Conservation (phyloP, 306 rosid species). For the Albizia julibrissin region DNA sequence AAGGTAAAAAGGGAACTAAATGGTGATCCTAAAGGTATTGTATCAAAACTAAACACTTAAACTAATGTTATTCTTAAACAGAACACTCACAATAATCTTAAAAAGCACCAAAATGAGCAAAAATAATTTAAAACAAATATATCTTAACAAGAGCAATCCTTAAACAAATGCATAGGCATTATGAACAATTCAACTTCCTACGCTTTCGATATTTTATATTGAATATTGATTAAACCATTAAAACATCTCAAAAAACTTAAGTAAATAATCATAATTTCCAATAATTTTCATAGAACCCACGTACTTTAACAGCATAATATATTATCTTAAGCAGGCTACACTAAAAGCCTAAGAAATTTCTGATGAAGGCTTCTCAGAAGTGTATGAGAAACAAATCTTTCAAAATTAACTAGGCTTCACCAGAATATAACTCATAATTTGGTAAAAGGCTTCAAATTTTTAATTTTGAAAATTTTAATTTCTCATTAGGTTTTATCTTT, state of each 20-base stretch:
- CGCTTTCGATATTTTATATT: neutral
- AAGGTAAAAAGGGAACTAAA: neutral
- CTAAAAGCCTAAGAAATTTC: neutral
- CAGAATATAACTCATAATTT: neutral
- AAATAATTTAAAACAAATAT: neutral
- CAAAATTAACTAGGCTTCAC: neutral
- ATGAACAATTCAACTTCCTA: neutral
- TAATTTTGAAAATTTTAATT: neutral
- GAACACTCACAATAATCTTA: neutral
- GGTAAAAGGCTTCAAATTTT: neutral
- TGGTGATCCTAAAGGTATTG: neutral
- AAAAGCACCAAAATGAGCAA: neutral
- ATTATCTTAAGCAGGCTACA: constrained; percentile 16
- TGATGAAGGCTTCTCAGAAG: neutral
- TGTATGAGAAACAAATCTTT: neutral
- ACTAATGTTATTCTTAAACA: neutral
- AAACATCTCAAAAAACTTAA: neutral
- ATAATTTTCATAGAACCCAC: constrained; percentile 5
- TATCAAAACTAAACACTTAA: neutral
- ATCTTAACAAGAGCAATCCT: neutral
- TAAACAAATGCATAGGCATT: neutral
- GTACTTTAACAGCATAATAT: neutral
- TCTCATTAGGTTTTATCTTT: neutral
- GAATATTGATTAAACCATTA: neutral
- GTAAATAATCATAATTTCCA: neutral